Conservation (phyloP, 1,284 basidiomycete genomes). For the Cryptococcus neoformans region DNA sequence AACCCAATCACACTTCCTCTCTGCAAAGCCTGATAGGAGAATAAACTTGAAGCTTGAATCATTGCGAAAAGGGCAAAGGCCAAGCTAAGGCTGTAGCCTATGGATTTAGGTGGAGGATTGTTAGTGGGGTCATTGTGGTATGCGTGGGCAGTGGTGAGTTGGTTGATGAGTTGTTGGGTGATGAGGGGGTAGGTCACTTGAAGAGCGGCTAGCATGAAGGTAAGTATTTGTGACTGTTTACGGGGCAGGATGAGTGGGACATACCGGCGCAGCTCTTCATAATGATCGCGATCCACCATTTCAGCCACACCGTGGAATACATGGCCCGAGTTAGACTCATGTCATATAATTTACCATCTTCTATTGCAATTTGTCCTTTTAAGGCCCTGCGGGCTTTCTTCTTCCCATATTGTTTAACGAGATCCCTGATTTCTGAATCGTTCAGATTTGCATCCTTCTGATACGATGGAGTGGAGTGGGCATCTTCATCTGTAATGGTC, state of each 20-base stretch:
- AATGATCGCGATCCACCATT: constrained; percentile 13
- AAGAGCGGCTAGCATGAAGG: constrained; percentile 8
- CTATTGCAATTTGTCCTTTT: constrained; percentile 11
- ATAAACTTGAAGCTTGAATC: constrained; percentile 10
- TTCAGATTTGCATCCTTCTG: background rate
- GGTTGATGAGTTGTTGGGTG: constrained; percentile 59
- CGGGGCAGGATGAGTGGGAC: background rate
- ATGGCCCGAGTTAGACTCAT: constrained; percentile 57
- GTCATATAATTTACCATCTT: constrained; percentile 52
- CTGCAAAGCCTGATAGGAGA: constrained; percentile 15
- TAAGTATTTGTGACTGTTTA: background rate
- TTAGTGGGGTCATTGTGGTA: constrained; percentile 29
- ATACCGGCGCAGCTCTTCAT: constrained; percentile 13
- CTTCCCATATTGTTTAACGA: constrained; percentile 3
- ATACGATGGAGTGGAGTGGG: background rate
- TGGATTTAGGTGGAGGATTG: constrained; percentile 30
- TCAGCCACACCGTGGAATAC: constrained; percentile 8
- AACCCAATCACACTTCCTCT: constrained; percentile 13
- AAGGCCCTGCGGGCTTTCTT: constrained; percentile 10
- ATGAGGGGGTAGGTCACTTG: constrained; percentile 22
- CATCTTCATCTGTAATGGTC: background rate
- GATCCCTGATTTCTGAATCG: background rate
- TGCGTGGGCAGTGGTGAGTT: constrained; percentile 58
- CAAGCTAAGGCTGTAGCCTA: constrained; percentile 16
- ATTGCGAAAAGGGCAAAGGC: constrained; percentile 14